Conservation (phyloP, 1,139 yeast species). For the Candida pseudoviswanathii region DNA sequence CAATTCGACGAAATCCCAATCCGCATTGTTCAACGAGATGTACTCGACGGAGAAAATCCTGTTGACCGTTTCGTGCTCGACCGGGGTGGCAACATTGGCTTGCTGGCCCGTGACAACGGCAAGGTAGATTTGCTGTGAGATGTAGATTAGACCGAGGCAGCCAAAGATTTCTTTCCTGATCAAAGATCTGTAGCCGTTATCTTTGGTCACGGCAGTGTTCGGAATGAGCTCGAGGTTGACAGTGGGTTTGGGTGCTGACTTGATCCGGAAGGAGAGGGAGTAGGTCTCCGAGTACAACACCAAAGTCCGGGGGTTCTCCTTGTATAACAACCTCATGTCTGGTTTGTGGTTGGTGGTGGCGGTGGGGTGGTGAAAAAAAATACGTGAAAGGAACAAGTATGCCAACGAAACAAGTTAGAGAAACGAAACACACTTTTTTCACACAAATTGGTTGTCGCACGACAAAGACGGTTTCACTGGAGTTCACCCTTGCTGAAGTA, state of each 20-base stretch:
- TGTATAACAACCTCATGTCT: conserved; percentile 52
- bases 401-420: too few relatives aligned
- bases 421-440: too few relatives aligned
- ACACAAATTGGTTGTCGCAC: too few relatives aligned
- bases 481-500: too few relatives aligned
- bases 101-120: conserved; percentile 78
- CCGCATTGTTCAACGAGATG: conserved; percentile 66
- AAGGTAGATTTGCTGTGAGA: conserved; percentile 67
- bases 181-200: conserved; percentile 49
- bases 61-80: conserved; percentile 76
- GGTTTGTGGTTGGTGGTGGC: too few relatives aligned
- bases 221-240: conserved; percentile 58
- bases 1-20: conserved; percentile 79
- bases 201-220: conserved; percentile 39
- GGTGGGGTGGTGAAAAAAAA: too few relatives aligned
- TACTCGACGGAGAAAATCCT: conserved; percentile 85
- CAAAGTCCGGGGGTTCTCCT: conserved; percentile 54
- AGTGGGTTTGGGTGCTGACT: conserved; percentile 24
- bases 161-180: conserved; percentile 68
- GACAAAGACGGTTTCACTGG: too few relatives aligned
- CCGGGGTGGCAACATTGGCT: conserved; percentile 80
- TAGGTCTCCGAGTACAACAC: conserved; percentile 55
- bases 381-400: too few relatives aligned
- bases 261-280: conserved; percentile 49
- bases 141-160: conserved; percentile 78